Base-by-base conservation (phyloP, 1,284 basidiomycete species). In the Crucibulum parvulum region DNA sequence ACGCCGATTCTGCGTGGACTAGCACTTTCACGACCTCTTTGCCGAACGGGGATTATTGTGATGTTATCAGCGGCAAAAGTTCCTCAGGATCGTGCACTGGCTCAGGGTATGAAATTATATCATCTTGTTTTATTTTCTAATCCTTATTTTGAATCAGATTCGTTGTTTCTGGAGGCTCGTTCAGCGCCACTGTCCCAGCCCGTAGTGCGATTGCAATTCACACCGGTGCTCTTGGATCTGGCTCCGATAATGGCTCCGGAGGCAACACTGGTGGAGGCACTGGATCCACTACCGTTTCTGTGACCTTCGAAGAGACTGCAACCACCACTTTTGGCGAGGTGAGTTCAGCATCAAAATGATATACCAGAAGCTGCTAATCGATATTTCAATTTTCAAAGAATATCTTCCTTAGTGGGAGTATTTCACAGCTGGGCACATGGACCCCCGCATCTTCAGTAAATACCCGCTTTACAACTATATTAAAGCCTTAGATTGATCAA, bases 151-250 rank as follows among this genome's bases (percentile, higher is more conserved):
- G 31, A 37, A 24, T 37, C 52, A 89, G 86, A 1, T 74, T 86
- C 64, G 81, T 77, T 1, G 84, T 90, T 15, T 79, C 79, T 0
- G 78, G 77, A 18, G 88, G 88, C 1, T 70, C 69, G 0, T 86
- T 90, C 71, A 81, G 69, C 6, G 84, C 82, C 1, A 85, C 81
- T 1, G 78, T 91, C 2, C 73, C 79, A 2, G 76, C 85, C 0
- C 81, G 86, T 3, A 82, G 78, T 61, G 87, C 89, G 0, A 69
- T 90, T 57, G 89, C 87, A 0, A 80, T 90, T 46, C 86, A 89
- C 66, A 84, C 79, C 7, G 84, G 85, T 7, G 77, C 81, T 6
- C 59, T 45, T 38, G 56, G 63, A 15, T 56, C 47, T 38, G 62
- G 66, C 16, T 45, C 56, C 38, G 60, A 60, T n/a, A 54, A 51